Evolutionary conservation across 1,284 basidiomycete genomes (phyloP).

Genomic region (Naganishia sp.): DNA sequence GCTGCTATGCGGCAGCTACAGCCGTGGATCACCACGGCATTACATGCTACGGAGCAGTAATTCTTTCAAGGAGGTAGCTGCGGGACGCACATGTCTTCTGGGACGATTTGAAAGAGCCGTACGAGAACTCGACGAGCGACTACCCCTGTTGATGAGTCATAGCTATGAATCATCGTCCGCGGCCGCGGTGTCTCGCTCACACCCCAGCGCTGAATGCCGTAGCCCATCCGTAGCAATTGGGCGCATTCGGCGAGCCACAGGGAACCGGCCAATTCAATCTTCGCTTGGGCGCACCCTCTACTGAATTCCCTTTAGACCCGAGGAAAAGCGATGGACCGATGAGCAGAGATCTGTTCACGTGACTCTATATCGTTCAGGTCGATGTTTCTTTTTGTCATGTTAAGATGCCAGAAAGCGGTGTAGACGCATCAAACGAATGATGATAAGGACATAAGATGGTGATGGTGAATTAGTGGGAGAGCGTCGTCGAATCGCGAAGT

Average conservation of each 20-base stretch:
- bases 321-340: slow-evolving; percentile 22
- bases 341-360: not conserved
- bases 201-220: slow-evolving; percentile 1
- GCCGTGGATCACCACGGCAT: too few species aligned
- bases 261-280: too few species aligned
- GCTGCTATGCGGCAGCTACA: too few species aligned
- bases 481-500: not conserved
- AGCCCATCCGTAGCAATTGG: not conserved
- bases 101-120: too few species aligned
- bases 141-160: too few species aligned
- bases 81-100: too few species aligned
- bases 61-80: too few species aligned
- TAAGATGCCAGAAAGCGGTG: not conserved
- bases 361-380: not conserved
- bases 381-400: not conserved
- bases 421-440: not conserved
- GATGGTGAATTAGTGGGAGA: not conserved
- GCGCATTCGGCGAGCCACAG: not conserved
- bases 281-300: slow-evolving; percentile 6
- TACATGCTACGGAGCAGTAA: too few species aligned
- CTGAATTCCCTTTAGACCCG: slow-evolving; percentile 12
- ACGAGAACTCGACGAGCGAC: too few species aligned
- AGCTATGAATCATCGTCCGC: too few species aligned
- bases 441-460: not conserved
- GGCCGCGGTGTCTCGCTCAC: too few species aligned